phyloP scores from a whole-genome alignment of 176 grass and related monocot genomes.

The Musa acuminata region DNA sequence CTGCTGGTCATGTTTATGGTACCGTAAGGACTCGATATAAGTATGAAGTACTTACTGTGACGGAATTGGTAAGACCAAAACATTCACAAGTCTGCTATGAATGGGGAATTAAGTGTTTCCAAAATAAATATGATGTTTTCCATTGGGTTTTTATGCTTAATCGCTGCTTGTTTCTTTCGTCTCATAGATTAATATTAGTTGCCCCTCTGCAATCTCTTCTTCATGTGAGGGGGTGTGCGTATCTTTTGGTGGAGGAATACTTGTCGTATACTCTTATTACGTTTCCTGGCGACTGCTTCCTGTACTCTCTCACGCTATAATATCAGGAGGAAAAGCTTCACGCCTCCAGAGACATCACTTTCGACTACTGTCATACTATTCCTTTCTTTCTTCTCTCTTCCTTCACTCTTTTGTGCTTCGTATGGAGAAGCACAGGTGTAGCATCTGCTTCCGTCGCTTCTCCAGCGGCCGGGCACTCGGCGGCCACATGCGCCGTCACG shows the following conservation, averaged over 20 bases:
- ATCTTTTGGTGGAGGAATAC: slow-evolving; percentile 26
- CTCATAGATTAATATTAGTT: too few relatives aligned
- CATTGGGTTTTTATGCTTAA: too few relatives aligned
- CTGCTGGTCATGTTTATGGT: neutral
- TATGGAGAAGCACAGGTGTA: slow-evolving; percentile 81
- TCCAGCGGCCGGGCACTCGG: slow-evolving; percentile 64
- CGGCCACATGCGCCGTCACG: slow-evolving; percentile 69
- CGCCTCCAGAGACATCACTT: neutral
- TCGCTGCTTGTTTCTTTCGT: too few relatives aligned
- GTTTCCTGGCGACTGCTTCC: neutral
- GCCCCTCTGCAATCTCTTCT: too few relatives aligned
- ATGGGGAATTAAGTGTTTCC: too few relatives aligned
- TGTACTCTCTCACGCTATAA: too few relatives aligned
- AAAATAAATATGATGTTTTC: too few relatives aligned
- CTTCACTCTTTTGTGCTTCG: slow-evolving; percentile 25
- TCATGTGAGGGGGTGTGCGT: neutral
- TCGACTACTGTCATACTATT: slow-evolving; percentile 26
- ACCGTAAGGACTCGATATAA: too few relatives aligned
- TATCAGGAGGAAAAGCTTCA: neutral
- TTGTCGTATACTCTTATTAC: slow-evolving; percentile 17
- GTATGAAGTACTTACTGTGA: too few relatives aligned
- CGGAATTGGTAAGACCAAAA: neutral
- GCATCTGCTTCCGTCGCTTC: slow-evolving; percentile 79
- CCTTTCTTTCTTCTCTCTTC: slow-evolving; percentile 19
- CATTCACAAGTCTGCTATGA: neutral